Evolutionary conservation across 2,329 filamentous ascomycete genomes (phyloP).

Genomic region (Hypoxylon sp.): DNA sequence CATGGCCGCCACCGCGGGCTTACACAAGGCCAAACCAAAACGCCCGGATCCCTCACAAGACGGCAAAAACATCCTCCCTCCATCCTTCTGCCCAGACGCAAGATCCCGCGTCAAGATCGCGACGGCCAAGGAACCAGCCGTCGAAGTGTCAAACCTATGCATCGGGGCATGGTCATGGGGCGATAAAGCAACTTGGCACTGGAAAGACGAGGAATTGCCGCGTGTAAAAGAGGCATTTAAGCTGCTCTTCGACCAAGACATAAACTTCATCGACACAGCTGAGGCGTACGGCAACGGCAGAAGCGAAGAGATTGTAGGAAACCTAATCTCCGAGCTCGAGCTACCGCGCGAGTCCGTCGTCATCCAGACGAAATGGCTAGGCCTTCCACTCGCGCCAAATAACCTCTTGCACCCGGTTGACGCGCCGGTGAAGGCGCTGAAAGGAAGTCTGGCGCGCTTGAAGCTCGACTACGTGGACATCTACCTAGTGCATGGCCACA

Average conservation of each 20-base stretch:
- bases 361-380: too few species aligned
- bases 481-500: background rate
- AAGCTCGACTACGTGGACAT: background rate
- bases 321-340: background rate
- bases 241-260: background rate
- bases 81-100: too few species aligned
- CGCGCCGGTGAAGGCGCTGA: background rate
- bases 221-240: background rate
- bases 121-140: conserved; percentile 3
- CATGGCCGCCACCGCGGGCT: too few species aligned
- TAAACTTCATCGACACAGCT: background rate
- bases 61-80: too few species aligned
- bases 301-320: background rate
- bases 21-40: too few species aligned
- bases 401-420: too few species aligned
- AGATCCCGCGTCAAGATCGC: background rate
- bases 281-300: background rate
- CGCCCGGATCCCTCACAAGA: too few species aligned
- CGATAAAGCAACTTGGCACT: conserved; percentile 2
- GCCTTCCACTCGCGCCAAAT: too few species aligned
- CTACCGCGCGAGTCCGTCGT: too few species aligned
- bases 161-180: conserved; percentile 7
- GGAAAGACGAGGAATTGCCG: conserved; percentile 3
- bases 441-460: background rate
- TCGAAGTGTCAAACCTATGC: background rate